Conservation (phyloP, 1,284 basidiomycete genomes). For the Trametes sp. region DNA sequence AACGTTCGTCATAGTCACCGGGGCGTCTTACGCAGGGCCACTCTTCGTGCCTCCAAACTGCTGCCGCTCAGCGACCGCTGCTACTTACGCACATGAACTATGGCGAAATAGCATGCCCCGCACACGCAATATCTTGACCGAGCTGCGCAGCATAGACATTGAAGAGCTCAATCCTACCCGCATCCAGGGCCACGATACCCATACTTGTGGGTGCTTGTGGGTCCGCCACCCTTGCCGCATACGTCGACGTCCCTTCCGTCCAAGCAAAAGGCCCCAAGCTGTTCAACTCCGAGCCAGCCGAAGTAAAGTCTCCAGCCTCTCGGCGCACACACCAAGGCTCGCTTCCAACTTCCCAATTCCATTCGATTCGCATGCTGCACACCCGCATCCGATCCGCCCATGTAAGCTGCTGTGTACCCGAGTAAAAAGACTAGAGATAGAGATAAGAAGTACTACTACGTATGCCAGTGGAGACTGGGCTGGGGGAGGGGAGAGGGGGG, state of each 20-base stretch:
- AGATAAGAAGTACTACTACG: neutral
- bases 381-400: constrained; percentile 1
- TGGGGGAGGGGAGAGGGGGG: neutral
- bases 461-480: neutral
- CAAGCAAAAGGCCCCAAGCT: neutral
- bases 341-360: constrained; percentile 2
- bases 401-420: constrained; percentile 7
- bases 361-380: neutral
- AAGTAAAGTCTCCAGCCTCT: neutral
- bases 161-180: neutral
- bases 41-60: neutral
- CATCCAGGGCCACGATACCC: constrained; percentile 3
- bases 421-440: constrained; percentile 2
- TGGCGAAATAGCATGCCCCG: neutral
- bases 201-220: constrained; percentile 26
- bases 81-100: neutral
- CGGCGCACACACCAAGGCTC: neutral
- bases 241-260: neutral
- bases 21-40: neutral
- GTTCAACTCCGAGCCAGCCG: no score
- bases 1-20: constrained; percentile 1
- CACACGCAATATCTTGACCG: neutral
- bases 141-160: neutral
- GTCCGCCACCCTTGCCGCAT: constrained; percentile 14
- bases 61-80: neutral